Evolutionary conservation across 441 rosid genomes (phyloP), one percentile per base, ranked within the genome.

Genomic region (Gossypium schwendimanii): DNA sequence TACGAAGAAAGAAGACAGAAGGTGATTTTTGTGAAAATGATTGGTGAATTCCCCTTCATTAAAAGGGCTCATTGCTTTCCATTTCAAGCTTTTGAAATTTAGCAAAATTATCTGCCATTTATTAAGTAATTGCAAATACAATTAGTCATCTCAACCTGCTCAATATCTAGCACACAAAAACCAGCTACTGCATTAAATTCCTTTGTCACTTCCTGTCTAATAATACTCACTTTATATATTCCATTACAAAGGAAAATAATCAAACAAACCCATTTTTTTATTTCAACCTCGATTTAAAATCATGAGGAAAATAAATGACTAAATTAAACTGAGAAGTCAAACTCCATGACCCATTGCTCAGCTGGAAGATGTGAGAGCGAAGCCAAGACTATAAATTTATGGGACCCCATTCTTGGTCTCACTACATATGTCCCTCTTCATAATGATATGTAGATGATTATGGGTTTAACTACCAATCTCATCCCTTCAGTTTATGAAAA

Each of bases 331-430:
- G 50, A 3, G 26, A 70, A 14, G 11, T 41, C 61, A 72, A 77
- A 33, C 24, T 44, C 57, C 6, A 60, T 78, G 73, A 70, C 64
- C 77, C 76, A 67, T 65, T 57, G 15, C 44, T 10, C 3, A 69
- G 84, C 75, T 74, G 78, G 71, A 24, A 55, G 69, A 69, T 52
- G 77, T 72, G 73, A 72, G 68, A 74, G 28, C 77, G 6, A 62
- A 28, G 67, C 23, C 15, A 63, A 60, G 15, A 26, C 12, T 66
- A n/a, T 24, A 62, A 69, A 60, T 52, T 31, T 55, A 15, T 8
- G 60, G 71, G 73, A 64, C 74, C 84, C 72, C 20, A 39, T n/a
- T 21, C 20, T 59, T 7, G 5, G 4, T 10, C 57, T 23, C 14
- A 52, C 9, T 45, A 0, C 15, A 15, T 75, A 73, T 75, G 72